phyloP scores from a whole-genome alignment of 2,329 filamentous ascomycete species.

The Claviceps sp. region DNA sequence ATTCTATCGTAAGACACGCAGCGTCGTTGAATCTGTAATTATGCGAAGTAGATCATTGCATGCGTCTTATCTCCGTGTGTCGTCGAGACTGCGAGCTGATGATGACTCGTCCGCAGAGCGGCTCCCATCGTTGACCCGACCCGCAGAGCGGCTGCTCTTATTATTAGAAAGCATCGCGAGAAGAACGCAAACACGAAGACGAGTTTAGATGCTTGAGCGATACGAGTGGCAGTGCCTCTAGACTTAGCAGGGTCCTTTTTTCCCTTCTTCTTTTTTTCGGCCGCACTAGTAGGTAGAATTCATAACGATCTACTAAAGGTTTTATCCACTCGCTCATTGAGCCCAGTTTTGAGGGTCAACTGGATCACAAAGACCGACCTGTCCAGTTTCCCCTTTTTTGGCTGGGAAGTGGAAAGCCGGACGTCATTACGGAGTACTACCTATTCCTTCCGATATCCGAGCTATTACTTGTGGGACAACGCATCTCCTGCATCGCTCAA shows the following conservation, averaged over 20 bases:
- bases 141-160: background rate
- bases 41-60: background rate
- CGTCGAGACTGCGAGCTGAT: too few species aligned
- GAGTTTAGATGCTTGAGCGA: background rate
- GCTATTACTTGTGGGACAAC: background rate
- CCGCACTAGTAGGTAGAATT: background rate
- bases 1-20: background rate
- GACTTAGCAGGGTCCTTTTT: background rate
- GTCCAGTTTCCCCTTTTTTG: background rate
- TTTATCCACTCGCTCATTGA: slow-evolving; percentile 1
- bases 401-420: background rate
- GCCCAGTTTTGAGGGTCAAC: background rate
- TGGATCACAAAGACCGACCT: background rate
- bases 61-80: too few species aligned
- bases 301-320: background rate
- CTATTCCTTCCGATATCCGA: background rate
- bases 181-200: background rate
- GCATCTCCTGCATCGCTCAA: background rate
- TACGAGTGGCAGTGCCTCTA: background rate
- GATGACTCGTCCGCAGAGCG: too few species aligned
- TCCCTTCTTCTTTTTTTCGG: background rate
- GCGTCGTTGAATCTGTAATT: background rate
- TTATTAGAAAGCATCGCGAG: background rate
- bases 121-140: background rate
- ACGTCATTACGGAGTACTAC: slow-evolving; percentile 9